A percentile compares a stretch with the other conserved stretches of the same genome.
Conservation (phyloP, 169 alveolate genomes). For the Cryptosporidium sp. region DNA sequence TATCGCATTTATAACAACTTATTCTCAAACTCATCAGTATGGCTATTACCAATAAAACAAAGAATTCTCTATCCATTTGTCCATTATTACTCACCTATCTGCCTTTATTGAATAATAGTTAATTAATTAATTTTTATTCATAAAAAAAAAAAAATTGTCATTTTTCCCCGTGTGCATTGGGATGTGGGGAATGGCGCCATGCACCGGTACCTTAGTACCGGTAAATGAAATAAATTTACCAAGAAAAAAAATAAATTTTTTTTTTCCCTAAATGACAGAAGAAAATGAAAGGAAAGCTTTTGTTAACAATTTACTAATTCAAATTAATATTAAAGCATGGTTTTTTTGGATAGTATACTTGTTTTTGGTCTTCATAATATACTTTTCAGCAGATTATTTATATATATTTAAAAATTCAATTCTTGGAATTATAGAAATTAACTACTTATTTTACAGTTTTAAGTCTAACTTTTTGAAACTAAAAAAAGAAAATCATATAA, state of each 20-base stretch:
- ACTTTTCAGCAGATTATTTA: slow-evolving; percentile 10
- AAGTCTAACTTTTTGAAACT: background rate
- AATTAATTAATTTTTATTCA: background rate
- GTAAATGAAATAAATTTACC: background rate
- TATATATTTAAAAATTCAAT: background rate
- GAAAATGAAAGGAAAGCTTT: background rate
- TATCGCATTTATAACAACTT: background rate
- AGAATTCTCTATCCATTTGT: background rate
- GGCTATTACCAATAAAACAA: background rate
- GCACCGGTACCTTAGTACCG: background rate
- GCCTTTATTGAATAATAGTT: no score
- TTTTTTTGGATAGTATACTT: background rate
- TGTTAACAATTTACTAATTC: slow-evolving; percentile 13
- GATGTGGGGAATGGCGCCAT: slow-evolving; percentile 13
- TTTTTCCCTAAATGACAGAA: background rate
- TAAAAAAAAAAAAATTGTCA: background rate
- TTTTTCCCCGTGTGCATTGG: background rate
- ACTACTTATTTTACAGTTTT: background rate
- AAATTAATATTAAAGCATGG: background rate
- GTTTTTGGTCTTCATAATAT: background rate
- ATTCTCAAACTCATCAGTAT: background rate
- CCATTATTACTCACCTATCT: background rate
- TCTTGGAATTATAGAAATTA: background rate
- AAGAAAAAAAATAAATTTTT: background rate
- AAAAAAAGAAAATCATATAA: background rate